These are phyloP conservation scores for Xanthoceras sorbifolium DNA, from an alignment of 345 rosid species.

Conservation along the genomic window DNA sequence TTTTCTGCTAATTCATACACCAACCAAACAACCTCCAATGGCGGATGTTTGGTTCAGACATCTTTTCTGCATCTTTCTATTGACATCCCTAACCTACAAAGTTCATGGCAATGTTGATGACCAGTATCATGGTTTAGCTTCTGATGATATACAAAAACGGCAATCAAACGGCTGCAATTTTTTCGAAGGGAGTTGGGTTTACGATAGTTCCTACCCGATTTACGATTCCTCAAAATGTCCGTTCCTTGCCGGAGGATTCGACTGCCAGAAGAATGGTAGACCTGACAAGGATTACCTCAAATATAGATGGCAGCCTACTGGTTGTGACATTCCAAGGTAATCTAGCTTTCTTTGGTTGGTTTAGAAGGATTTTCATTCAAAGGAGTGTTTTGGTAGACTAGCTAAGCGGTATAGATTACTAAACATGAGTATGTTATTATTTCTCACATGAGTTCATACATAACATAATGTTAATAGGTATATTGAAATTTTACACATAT, in stretches of 20 bases:
- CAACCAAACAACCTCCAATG: neutral
- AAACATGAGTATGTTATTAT: too few species aligned
- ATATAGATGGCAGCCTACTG: conserved; percentile 51
- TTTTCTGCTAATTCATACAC: neutral
- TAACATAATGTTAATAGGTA: too few species aligned
- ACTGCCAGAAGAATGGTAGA: conserved; percentile 48
- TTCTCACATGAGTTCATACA: too few species aligned
- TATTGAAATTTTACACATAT: too few species aligned
- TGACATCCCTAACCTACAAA: neutral
- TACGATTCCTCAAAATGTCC: conserved; percentile 46
- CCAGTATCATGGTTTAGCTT: neutral
- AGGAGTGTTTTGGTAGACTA: too few species aligned
- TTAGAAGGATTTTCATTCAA: neutral
- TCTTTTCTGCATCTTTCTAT: neutral
- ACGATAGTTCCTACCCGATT: conserved; percentile 35
- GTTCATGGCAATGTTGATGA: neutral
- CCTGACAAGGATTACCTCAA: conserved; percentile 47
- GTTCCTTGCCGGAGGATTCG: conserved; percentile 35
- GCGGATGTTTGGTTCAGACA: conserved; percentile 8
- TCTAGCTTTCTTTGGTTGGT: neutral
- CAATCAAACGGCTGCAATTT: conserved; percentile 31
- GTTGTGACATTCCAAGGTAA: conserved; percentile 52
- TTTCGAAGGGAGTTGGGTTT: conserved; percentile 50
- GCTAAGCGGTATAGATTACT: too few species aligned
- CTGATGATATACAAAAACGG: neutral